These are phyloP conservation scores for Colletotrichum scovillei DNA, from an alignment of 2,329 filamentous ascomycete species.

Conservation along the genomic window DNA sequence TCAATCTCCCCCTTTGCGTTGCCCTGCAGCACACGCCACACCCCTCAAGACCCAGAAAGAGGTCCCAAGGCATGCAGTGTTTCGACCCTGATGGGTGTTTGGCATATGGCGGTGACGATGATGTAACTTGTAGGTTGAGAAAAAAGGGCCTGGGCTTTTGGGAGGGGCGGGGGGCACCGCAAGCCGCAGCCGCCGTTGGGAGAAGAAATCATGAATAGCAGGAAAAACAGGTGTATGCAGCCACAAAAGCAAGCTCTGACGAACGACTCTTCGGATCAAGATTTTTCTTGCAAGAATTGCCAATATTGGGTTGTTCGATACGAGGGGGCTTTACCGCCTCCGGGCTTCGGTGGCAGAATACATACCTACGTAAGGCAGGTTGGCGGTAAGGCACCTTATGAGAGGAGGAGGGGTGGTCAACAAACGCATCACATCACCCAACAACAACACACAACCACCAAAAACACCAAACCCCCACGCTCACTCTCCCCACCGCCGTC, in stretches of 20 bases:
- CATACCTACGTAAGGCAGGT: neutral
- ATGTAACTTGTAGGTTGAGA: neutral
- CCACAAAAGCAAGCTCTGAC: neutral
- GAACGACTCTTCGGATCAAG: neutral
- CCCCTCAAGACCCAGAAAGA: neutral
- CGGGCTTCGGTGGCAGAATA: neutral
- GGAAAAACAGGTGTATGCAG: neutral
- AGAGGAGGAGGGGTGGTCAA: neutral
- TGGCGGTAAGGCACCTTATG: neutral
- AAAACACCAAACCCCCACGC: neutral
- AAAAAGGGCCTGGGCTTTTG: neutral
- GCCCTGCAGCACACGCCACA: neutral
- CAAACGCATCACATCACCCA: neutral
- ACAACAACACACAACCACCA: neutral
- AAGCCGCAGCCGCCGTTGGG: neutral
- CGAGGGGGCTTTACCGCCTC: neutral
- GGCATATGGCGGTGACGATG: conserved; percentile 16
- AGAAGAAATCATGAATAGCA: neutral
- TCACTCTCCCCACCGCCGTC: neutral
- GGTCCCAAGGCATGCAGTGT: neutral
- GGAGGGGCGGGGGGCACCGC: neutral
- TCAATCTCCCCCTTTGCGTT: neutral
- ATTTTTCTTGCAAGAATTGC: neutral
- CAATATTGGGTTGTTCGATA: neutral
- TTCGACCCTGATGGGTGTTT: conserved; percentile 5